These are phyloP conservation scores for Trichoderma koningii DNA, from an alignment of 2,329 filamentous ascomycete genomes.

Conservation along the genomic window DNA sequence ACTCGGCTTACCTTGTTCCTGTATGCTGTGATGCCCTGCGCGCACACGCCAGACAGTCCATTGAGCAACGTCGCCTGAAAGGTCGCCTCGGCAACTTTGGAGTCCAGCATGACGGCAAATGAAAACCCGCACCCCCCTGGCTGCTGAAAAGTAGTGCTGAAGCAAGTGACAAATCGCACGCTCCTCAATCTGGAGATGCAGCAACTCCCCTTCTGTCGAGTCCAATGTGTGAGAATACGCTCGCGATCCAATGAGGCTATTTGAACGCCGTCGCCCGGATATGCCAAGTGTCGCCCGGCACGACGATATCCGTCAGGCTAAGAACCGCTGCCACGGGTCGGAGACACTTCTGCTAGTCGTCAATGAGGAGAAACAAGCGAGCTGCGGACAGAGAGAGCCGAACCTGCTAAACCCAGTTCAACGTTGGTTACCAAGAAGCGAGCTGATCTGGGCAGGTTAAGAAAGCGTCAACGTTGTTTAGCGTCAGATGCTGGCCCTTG, in stretches of 20 bases:
- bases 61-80: slow-evolving; percentile 23
- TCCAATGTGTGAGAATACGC: neutral
- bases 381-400: too few relatives aligned
- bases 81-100: slow-evolving; percentile 24
- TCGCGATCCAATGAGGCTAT: slow-evolving; percentile 20
- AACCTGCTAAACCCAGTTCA: too few relatives aligned
- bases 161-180: slow-evolving; percentile 1
- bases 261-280: slow-evolving; percentile 24
- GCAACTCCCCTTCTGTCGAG: neutral
- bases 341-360: neutral
- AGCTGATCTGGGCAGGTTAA: too few relatives aligned
- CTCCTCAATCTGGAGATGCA: neutral
- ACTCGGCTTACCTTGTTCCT: slow-evolving; percentile 10
- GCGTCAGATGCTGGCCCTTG: slow-evolving; percentile 7
- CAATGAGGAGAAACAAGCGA: neutral
- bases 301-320: slow-evolving; percentile 21
- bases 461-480: neutral
- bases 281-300: slow-evolving; percentile 7
- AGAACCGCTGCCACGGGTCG: slow-evolving; percentile 6
- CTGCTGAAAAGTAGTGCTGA: neutral
- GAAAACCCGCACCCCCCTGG: neutral
- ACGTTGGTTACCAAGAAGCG: too few relatives aligned
- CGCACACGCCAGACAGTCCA: slow-evolving; percentile 16
- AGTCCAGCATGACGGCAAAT: slow-evolving; percentile 3
- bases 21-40: slow-evolving; percentile 22